A percentile compares a stretch with the other conserved stretches of the same genome.
These are phyloP conservation scores for Pezicula carpinea DNA, from an alignment of 2,329 filamentous ascomycete species.

Conservation along the genomic window DNA sequence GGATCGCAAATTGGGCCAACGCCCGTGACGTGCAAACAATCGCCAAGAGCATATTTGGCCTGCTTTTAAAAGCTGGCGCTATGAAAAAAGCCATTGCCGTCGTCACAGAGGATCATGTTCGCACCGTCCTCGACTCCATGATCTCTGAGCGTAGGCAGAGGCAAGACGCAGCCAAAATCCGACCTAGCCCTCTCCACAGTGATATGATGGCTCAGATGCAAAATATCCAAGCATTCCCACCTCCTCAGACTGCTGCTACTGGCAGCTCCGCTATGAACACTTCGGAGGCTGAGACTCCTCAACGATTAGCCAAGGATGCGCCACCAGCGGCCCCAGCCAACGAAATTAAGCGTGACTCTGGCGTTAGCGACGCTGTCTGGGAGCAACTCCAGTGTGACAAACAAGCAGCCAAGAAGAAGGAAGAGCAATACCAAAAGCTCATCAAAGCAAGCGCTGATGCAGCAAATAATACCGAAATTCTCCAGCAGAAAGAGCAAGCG, in stretches of 20 bases:
- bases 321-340: constrained; percentile 1
- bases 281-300: constrained; percentile 1
- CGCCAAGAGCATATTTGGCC: constrained; percentile 4
- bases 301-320: constrained; percentile 3
- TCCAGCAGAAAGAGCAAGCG: background rate
- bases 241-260: constrained; percentile 1
- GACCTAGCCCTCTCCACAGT: constrained; percentile 1
- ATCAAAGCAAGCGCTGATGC: background rate
- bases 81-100: constrained; percentile 2
- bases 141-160: constrained; percentile 3
- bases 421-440: background rate
- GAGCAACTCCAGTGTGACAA: background rate
- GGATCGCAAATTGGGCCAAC: constrained; percentile 5
- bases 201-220: constrained; percentile 4
- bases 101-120: constrained; percentile 4
- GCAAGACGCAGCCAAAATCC: constrained; percentile 3
- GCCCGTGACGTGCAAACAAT: constrained; percentile 7
- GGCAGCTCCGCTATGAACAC: constrained; percentile 3
- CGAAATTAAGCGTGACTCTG: background rate
- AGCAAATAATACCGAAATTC: background rate
- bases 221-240: constrained; percentile 1
- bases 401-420: background rate
- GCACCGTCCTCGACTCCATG: constrained; percentile 3
- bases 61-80: constrained; percentile 1
- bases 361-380: background rate